phyloP scores from a whole-genome alignment of 106 monocot genomes.

The Iris macrosiphon region DNA sequence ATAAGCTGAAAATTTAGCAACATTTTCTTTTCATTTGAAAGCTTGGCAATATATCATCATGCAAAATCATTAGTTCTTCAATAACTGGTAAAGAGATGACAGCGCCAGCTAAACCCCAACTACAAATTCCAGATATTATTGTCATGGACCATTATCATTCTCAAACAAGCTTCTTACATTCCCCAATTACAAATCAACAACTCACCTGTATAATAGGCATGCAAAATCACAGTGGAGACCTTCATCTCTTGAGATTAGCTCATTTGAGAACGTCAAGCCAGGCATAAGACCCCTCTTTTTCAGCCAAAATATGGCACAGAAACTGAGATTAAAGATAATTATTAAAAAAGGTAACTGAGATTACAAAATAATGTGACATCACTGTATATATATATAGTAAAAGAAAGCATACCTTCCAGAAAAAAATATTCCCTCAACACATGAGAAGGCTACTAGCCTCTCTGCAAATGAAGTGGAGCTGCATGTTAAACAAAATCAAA shows the following conservation, averaged over 20 bases:
- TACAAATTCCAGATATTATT: no score
- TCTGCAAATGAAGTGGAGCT: constrained; percentile 30
- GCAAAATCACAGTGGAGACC: constrained; percentile 40
- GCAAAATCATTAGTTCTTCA: no score
- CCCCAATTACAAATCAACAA: background rate
- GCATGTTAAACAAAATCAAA: constrained; percentile 1
- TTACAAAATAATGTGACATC: no score
- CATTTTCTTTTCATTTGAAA: no score
- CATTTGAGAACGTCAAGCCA: constrained; percentile 35
- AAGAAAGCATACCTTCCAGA: constrained; percentile 22
- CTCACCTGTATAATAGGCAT: constrained; percentile 22
- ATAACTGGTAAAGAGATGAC: no score
- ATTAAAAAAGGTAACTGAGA: background rate
- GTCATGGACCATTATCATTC: no score
- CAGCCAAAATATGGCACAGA: constrained; percentile 40
- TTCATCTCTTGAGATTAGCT: constrained; percentile 39
- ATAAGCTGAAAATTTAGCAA: constrained; percentile 20
- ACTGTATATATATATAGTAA: no score
- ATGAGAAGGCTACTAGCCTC: constrained; percentile 26
- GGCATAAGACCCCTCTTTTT: constrained; percentile 42
- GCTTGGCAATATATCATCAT: no score
- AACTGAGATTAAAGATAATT: constrained; percentile 12
- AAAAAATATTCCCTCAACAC: constrained; percentile 33
- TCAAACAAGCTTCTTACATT: no score
- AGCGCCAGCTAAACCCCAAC: no score